Percentiles rank a stretch among this genome's conserved stretches.
Conservation (phyloP, 495 filamentous ascomycete genomes). For the Aspergillus sclerotiicarbonarius region DNA sequence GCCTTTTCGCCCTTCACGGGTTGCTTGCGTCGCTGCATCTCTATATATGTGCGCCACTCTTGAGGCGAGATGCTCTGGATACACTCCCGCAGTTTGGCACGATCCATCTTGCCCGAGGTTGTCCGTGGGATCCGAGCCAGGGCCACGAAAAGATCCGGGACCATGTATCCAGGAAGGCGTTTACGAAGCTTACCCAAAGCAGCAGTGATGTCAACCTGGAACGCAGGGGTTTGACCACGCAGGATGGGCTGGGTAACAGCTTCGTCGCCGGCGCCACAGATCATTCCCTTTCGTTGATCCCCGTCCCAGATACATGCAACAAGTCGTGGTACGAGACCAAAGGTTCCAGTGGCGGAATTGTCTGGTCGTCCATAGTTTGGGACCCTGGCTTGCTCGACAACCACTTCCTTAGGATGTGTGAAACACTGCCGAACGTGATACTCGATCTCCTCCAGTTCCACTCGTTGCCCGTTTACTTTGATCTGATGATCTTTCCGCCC, state of each 20-base stretch:
- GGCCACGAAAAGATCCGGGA: conserved; percentile 50
- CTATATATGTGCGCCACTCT: conserved; percentile 4
- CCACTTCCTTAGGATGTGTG: background rate
- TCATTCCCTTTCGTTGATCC: background rate
- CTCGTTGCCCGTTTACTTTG: conserved; percentile 39
- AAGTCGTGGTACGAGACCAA: background rate
- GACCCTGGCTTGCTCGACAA: conserved; percentile 5
- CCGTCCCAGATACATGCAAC: conserved; percentile 3
- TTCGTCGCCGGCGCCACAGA: background rate
- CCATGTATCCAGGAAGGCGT: conserved; percentile 44
- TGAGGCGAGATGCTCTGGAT: conserved; percentile 5
- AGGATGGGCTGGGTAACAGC: background rate
- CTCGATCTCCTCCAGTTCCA: conserved; percentile 45
- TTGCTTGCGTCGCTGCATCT: conserved; percentile 12
- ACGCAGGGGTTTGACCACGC: background rate
- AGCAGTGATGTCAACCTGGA: background rate
- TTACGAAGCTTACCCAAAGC: background rate
- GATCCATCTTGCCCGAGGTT: conserved; percentile 51
- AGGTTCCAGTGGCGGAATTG: background rate
- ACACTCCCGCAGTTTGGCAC: conserved; percentile 37
- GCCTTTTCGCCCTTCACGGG: conserved; percentile 12
- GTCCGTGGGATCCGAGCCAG: conserved; percentile 44
- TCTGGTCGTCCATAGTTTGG: background rate
- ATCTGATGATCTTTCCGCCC: conserved; percentile 44
- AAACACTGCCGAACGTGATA: conserved; percentile 11